Evolutionary conservation across 352 stramenopile genomes (phyloP).

Genomic region (Phytophthora pseudosyringae): DNA sequence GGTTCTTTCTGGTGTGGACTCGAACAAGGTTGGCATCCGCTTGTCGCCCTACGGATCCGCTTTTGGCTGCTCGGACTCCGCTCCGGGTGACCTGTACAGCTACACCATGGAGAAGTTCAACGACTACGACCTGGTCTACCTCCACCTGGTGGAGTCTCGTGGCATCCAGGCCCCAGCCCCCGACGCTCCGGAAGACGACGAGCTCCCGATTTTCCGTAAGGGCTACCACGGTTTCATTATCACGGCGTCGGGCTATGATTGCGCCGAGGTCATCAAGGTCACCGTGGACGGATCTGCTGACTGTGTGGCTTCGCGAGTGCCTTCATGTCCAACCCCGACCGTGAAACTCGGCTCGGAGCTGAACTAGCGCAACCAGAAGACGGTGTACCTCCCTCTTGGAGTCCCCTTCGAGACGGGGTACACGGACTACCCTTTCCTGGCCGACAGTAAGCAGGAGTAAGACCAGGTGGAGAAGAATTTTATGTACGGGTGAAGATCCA

Average conservation of each 20-base stretch:
- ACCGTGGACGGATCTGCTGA: slow-evolving; percentile 48
- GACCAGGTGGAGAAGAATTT: too few species aligned
- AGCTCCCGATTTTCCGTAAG: slow-evolving; percentile 51
- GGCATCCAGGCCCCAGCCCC: slow-evolving; percentile 33
- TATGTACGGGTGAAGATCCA: too few species aligned
- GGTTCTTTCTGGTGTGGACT: slow-evolving; percentile 38
- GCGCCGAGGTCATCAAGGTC: slow-evolving; percentile 36
- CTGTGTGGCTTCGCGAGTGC: slow-evolving; percentile 54
- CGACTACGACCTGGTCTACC: slow-evolving; percentile 50
- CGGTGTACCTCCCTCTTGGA: slow-evolving; percentile 42
- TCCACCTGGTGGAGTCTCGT: slow-evolving; percentile 60
- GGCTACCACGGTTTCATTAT: slow-evolving; percentile 61
- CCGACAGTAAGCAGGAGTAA: background rate
- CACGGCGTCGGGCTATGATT: slow-evolving; percentile 49
- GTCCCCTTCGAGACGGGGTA: slow-evolving; percentile 39
- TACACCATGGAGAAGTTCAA: slow-evolving; percentile 48
- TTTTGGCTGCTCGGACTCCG: slow-evolving; percentile 48
- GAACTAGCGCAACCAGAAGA: slow-evolving; percentile 36
- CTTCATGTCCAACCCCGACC: slow-evolving; percentile 74
- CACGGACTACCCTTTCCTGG: slow-evolving; percentile 49
- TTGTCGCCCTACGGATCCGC: slow-evolving; percentile 41
- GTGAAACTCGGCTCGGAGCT: slow-evolving; percentile 41
- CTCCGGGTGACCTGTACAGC: slow-evolving; percentile 46
- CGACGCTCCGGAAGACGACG: slow-evolving; percentile 42
- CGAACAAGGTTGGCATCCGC: slow-evolving; percentile 43